Evolutionary conservation across 208 protist genomes (phyloP).

Genomic region (Porcisia hertigi): DNA sequence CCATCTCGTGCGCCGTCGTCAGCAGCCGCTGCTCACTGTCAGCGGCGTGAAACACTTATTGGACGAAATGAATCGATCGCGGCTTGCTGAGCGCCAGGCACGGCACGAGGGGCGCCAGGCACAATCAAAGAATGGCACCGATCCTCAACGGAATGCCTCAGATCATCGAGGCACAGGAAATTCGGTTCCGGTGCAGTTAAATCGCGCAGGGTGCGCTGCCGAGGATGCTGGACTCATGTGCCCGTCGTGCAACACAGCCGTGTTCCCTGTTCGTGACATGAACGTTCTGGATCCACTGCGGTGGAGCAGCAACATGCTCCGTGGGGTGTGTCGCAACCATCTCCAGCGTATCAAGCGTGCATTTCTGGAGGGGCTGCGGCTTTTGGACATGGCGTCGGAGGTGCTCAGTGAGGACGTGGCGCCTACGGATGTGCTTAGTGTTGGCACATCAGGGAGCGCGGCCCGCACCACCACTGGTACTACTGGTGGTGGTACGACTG

Average conservation of each 20-base stretch:
- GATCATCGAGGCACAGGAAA: background rate
- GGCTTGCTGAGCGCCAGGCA: conserved; percentile 33
- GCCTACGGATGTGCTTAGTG: background rate
- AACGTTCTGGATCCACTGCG: conserved; percentile 93
- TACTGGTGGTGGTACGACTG: background rate
- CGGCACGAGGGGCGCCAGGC: conserved; percentile 23
- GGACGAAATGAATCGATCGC: conserved; percentile 48
- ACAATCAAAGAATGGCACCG: background rate
- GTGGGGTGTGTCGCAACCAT: conserved; percentile 85
- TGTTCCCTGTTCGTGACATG: conserved; percentile 83
- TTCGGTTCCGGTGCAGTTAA: conserved; percentile 25
- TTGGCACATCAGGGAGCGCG: background rate
- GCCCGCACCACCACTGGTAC: background rate
- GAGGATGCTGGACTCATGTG: conserved; percentile 54
- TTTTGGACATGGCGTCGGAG: conserved; percentile 46
- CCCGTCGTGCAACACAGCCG: conserved; percentile 60
- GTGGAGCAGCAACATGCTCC: conserved; percentile 88
- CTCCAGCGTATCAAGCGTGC: conserved; percentile 75
- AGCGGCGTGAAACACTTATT: conserved; percentile 76
- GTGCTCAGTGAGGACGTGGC: conserved; percentile 22
- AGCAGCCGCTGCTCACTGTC: conserved; percentile 67
- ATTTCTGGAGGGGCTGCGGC: conserved; percentile 63
- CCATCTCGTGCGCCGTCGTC: conserved; percentile 60
- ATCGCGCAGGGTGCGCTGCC: conserved; percentile 31
- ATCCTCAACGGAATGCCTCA: background rate